phyloP scores from a whole-genome alignment of 1,284 basidiomycete species.

The Peniophora sp. region DNA sequence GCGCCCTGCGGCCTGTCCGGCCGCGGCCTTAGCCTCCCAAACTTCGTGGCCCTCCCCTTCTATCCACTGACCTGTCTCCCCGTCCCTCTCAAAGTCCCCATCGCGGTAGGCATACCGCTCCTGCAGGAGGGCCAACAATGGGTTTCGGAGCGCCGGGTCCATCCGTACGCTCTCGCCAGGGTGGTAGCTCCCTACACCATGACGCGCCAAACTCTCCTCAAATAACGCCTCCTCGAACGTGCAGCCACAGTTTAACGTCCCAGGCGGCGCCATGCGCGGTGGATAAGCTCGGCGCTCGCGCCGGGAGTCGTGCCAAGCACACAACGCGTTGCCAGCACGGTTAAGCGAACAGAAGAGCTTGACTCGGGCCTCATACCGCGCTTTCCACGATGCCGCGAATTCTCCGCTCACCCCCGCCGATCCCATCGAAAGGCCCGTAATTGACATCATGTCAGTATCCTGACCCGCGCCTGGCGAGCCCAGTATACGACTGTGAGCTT shows the following conservation, averaged over 20 bases:
- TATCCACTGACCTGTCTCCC: conserved; percentile 52
- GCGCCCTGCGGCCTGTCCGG: conserved; percentile 28
- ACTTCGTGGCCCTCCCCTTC: conserved; percentile 49
- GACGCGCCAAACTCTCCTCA: conserved; percentile 72
- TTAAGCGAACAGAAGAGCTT: conserved; percentile 73
- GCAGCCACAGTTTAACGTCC: conserved; percentile 77
- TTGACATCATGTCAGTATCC: neutral
- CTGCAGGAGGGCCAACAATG: conserved; percentile 62
- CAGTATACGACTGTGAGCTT: too few relatives aligned
- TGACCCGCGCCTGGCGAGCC: neutral
- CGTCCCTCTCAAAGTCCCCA: conserved; percentile 72
- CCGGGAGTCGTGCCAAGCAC: conserved; percentile 81
- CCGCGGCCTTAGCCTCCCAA: conserved; percentile 53
- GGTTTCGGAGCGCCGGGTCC: conserved; percentile 77
- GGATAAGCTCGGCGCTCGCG: conserved; percentile 69
- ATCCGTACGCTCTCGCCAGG: conserved; percentile 79
- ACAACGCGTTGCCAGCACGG: conserved; percentile 76
- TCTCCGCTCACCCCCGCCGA: conserved; percentile 15
- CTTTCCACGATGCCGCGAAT: conserved; percentile 57
- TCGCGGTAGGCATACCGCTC: conserved; percentile 71
- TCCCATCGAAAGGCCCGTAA: conserved; percentile 32
- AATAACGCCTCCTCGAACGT: conserved; percentile 75
- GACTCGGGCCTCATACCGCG: conserved; percentile 60
- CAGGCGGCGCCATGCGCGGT: conserved; percentile 71
- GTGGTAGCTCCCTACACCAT: conserved; percentile 70